Evolutionary conservation across 2,329 filamentous ascomycete genomes (phyloP), one percentile per base, ranked within the genome.

Genomic region (Colletotrichum costaricense): DNA sequence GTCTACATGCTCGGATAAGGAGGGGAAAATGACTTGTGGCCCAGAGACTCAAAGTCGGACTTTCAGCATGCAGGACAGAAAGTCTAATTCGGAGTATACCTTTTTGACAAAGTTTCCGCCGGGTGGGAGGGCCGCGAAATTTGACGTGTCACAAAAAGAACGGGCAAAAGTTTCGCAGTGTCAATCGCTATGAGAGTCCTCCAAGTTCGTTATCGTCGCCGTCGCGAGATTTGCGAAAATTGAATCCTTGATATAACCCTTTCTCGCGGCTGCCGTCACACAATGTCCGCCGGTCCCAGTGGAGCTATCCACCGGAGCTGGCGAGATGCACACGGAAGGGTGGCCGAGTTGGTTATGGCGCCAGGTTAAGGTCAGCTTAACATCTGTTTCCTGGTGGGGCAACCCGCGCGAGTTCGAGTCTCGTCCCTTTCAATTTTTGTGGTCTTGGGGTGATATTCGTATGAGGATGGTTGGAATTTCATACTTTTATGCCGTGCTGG

Each of bases 311-410:
- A 19, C 4, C 3, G 60, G 26, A 63, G 52, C 60, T 24, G 24
- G 24, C 24, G 24, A 24, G 24, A 24, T 24, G 24, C 3, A 24
- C 24, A 24, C 4, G 62, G 62, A 64, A 55, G 62, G 49, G 62
- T 64, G 62, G 62, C 62, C 62, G 62, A 64, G 62, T 64, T 64
- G 62, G 62, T 64, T 64, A 55, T 64, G 62, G 62, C 62, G 62
- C 62, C 62, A 64, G 62, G 62, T 64, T 64, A 64, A 64, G 62
- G 62, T 64, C 46, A 64, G 22, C 62, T 64, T 55, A 64, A 64
- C 49, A 64, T 64, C 62, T 55, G 49, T 55, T 55, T 55, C 62
- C 62, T 64, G 62, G 62, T 64, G 62, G 62, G 62, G 62, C 62
- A 64, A 64, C 49, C 62, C 62, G 46, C 62, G 62, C 62, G 62